Evolutionary conservation across 2,329 filamentous ascomycete genomes (phyloP), one percentile per base, ranked within the genome.

Genomic region (Exophiala dermatitidis): DNA sequence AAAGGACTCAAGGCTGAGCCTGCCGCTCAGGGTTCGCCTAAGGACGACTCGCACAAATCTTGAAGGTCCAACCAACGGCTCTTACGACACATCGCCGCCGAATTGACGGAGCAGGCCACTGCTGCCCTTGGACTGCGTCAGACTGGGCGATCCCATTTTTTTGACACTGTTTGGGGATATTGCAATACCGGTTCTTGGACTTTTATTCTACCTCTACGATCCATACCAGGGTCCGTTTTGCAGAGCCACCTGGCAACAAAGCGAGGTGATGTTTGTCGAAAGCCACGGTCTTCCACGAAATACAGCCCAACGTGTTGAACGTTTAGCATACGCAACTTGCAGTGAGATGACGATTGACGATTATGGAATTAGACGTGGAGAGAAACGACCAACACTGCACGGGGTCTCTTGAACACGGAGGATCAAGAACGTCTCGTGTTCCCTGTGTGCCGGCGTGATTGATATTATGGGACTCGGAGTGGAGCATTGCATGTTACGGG

Each of bases 81-180:
- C 58, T 8, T 63, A 63, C 33, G 56, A 58, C 33, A 63, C 61
- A 9, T 61, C 59, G 38, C 61, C 61, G 32, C 61, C 61, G 9
- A 53, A 43, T 46, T 59, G 48, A 52, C 33, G 38, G 28, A 44
- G 29, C 26, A 36, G 34, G 41, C 28, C 10, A 19, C 26, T 36
- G 19, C 26, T 37, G 19, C 29, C 19, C 19, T 19, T 19, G 19
- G 19, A 19, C 19, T 19, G 19, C 19, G 19, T 19, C 19, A 19
- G 19, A 19, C 19, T 19, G 19, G 19, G 19, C 19, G 19, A 19
- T 19, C 19, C 19, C 19, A 19, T 19, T 19, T 19, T 19, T 19
- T 19, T 19, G 19, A 19, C 19, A 19, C 19, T 19, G 19, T 19
- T 19, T 19, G 19, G 19, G 19, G 19, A 19, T 19, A 19, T 19